Evolutionary conservation across 768 basidiomycete genomes (phyloP).

Genomic region (Trametes elegans): DNA sequence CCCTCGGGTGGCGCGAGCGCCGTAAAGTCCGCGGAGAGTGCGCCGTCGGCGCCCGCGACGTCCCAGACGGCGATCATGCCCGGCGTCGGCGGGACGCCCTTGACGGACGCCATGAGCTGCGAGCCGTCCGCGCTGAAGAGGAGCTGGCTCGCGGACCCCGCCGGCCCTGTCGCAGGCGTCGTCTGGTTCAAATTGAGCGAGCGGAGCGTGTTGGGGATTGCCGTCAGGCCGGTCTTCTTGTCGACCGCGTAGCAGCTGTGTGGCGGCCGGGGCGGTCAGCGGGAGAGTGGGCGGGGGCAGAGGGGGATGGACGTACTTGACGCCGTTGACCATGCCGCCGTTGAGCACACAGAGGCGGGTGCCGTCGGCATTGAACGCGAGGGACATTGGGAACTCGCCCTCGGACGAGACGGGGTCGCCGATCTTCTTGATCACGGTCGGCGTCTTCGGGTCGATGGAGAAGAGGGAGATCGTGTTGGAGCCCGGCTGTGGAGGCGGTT

Average conservation of each 20-base stretch:
- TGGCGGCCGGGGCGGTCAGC: background rate
- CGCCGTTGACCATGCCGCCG: constrained; percentile 43
- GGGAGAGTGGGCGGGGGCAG: accelerated
- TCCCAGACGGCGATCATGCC: constrained; percentile 54
- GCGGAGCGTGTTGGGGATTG: constrained; percentile 41
- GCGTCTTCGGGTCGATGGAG: constrained; percentile 24
- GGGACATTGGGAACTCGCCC: constrained; percentile 30
- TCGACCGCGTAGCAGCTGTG: constrained; percentile 46
- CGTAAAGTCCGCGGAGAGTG: constrained; percentile 41
- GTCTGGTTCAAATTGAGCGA: constrained; percentile 48
- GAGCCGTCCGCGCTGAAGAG: constrained; percentile 45
- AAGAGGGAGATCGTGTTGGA: constrained; percentile 30
- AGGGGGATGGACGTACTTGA: constrained; percentile 29
- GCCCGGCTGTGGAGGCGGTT: constrained; percentile 18
- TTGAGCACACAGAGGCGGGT: constrained; percentile 33
- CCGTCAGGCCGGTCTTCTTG: constrained; percentile 37
- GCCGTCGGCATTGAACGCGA: constrained; percentile 22
- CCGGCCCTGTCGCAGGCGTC: constrained; percentile 48
- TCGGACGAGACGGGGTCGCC: constrained; percentile 25
- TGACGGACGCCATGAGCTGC: constrained; percentile 46
- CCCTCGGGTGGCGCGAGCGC: constrained; percentile 36
- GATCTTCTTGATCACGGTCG: constrained; percentile 23
- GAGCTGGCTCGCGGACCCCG: constrained; percentile 43
- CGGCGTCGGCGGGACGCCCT: constrained; percentile 43
- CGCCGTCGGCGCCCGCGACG: constrained; percentile 41